Conservation (phyloP, 2,329 filamentous ascomycete genomes). For the Sclerotinia glacialis region DNA sequence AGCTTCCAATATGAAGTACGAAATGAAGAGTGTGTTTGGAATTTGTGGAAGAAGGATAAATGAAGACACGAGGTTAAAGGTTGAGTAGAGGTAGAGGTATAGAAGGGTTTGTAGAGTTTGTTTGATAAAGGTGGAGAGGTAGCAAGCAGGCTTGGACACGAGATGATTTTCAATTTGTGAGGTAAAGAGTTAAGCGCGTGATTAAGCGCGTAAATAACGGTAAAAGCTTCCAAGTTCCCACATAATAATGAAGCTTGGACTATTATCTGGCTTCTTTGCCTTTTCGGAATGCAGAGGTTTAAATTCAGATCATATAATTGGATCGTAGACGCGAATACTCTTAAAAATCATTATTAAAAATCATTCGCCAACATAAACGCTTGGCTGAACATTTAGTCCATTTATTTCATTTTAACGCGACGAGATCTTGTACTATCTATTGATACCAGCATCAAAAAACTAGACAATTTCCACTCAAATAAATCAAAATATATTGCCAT, state of each 20-base stretch:
- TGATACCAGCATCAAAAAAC: not conserved
- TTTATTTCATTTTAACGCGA: not conserved
- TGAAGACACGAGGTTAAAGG: slow-evolving; percentile 9
- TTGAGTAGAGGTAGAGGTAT: not conserved
- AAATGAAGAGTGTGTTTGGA: slow-evolving; percentile 2
- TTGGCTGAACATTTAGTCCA: not conserved
- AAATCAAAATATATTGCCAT: not conserved
- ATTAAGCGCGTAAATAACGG: not conserved
- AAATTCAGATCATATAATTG: not conserved
- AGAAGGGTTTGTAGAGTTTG: not conserved
- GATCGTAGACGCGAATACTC: not conserved
- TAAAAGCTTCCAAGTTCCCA: too few relatives aligned
- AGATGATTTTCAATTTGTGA: not conserved
- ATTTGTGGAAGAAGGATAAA: slow-evolving; percentile 3
- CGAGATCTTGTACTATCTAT: not conserved
- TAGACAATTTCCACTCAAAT: not conserved
- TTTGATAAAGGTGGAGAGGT: not conserved
- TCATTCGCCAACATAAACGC: not conserved
- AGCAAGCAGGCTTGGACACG: not conserved
- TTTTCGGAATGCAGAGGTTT: too few relatives aligned
- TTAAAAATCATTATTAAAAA: not conserved
- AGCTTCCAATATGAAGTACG: slow-evolving; percentile 7
- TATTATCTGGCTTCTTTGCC: not conserved
- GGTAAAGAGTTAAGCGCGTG: slow-evolving; percentile 4
- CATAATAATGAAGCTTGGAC: not conserved